Evolutionary conservation across 179 eudicot species (phyloP), one percentile per base, ranked within the genome.

Genomic region (Spergularia azorica): DNA sequence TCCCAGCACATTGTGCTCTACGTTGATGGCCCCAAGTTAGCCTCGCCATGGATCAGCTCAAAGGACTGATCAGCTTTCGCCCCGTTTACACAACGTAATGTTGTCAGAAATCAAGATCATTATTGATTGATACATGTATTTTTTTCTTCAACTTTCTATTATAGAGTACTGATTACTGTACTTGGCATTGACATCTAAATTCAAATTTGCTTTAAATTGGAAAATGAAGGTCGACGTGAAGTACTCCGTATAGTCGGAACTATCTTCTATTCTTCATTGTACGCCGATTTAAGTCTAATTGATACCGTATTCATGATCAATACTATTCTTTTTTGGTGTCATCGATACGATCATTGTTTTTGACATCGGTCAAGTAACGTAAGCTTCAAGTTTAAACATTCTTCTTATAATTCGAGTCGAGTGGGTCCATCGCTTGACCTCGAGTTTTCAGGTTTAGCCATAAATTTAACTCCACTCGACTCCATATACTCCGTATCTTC

Each of bases 1-100:
- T 2, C 2, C 26, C 14, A 50, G 41, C 52, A 17, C 15, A 36
- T 18, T 48, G 48, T 54, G 48, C 62, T 16, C 26, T 51, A 38
- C 50, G 0, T 65, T 20, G 63, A 51, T 56, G 70, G 73, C 68
- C 55, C 62, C 17, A 62, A 55, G 16, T 17, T 18, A 64, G 68
- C 67, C 67, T 76, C 74, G 36, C 55, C 38, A 21, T 52, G 60
- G 80, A 71, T 68, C 62, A 64, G 38, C 32, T 63, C 46, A 51
- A 59, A 72, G 64, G 32, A 64, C 39, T 16, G 43, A 54, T 52
- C 48, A 15, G 63, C n/a, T 26, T 52, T 77, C 32, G 57, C 14
- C 41, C 58, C 57, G 11, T 77, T 54, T 64, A 63, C 17, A 11
- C 17, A 12, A 8, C 15, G 17, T 64, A 64, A 11, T 38, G 2